Conservation (phyloP, 2,329 filamentous ascomycete genomes). For the Cladobotryum protrusum region DNA sequence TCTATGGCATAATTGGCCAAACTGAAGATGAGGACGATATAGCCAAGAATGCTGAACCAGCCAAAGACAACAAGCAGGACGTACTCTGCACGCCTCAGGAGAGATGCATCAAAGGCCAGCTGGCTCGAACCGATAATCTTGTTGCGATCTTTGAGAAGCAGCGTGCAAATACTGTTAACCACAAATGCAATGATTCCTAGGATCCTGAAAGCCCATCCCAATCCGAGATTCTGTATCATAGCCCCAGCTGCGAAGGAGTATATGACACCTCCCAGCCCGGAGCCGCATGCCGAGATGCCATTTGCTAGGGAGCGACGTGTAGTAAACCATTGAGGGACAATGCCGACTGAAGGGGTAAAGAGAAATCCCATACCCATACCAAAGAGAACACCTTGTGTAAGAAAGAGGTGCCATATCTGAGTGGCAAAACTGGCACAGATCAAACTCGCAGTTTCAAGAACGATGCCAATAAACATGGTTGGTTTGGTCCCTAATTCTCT, state of each 20-base stretch:
- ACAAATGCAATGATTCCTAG: slow-evolving; percentile 57
- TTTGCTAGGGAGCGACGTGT: slow-evolving; percentile 63
- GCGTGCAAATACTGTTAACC: slow-evolving; percentile 56
- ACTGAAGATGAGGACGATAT: slow-evolving; percentile 71
- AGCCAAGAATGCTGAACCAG: slow-evolving; percentile 66
- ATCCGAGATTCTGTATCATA: slow-evolving; percentile 58
- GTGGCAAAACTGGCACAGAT: slow-evolving; percentile 64
- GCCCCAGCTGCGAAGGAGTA: slow-evolving; percentile 63
- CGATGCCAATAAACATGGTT: slow-evolving; percentile 58
- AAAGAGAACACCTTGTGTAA: slow-evolving; percentile 69
- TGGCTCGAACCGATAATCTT: slow-evolving; percentile 62
- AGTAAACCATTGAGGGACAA: slow-evolving; percentile 70
- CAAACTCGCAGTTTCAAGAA: slow-evolving; percentile 58
- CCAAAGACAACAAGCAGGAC: slow-evolving; percentile 60
- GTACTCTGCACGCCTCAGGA: slow-evolving; percentile 59
- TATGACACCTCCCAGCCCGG: slow-evolving; percentile 65
- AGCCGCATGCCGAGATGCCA: slow-evolving; percentile 61
- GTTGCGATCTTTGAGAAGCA: slow-evolving; percentile 66
- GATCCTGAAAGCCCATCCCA: slow-evolving; percentile 62
- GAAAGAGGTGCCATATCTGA: slow-evolving; percentile 68
- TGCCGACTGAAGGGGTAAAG: slow-evolving; percentile 62
- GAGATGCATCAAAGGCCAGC: slow-evolving; percentile 55
- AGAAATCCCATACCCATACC: slow-evolving; percentile 73
- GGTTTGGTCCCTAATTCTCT: slow-evolving; percentile 56
- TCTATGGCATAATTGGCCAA: slow-evolving; percentile 65